phyloP scores from a whole-genome alignment of 2,329 filamentous ascomycete species.

The Paracamarosporium sp. region DNA sequence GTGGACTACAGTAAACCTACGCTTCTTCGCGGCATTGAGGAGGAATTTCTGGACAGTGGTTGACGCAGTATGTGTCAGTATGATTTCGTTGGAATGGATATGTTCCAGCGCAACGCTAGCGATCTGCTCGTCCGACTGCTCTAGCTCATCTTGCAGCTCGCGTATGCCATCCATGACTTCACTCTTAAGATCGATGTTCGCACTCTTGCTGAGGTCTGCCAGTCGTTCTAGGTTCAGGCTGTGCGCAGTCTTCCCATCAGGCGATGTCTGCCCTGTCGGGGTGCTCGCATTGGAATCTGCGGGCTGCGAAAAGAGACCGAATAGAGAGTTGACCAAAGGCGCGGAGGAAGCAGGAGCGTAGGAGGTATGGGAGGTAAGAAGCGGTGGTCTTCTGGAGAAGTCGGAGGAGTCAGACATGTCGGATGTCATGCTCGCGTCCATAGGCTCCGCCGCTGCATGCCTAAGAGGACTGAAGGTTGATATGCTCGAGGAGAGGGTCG shows the following conservation, averaged over 20 bases:
- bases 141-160: constrained; percentile 94
- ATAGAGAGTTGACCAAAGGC: constrained; percentile 74
- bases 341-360: constrained; percentile 63
- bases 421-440: constrained; percentile 37
- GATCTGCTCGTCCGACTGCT: constrained; percentile 92
- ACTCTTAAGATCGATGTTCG: constrained; percentile 75
- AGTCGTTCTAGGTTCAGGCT: constrained; percentile 47
- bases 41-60: constrained; percentile 89
- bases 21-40: constrained; percentile 82
- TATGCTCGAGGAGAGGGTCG: constrained; percentile 49
- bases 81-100: constrained; percentile 91
- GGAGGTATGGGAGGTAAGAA: constrained; percentile 68
- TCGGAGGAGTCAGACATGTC: constrained; percentile 45
- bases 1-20: constrained; percentile 90
- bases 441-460: constrained; percentile 48
- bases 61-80: constrained; percentile 87
- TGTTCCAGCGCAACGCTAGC: constrained; percentile 86
- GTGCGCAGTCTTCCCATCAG: constrained; percentile 51
- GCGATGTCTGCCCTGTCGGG: constrained; percentile 60
- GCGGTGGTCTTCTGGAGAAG: constrained; percentile 61
- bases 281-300: constrained; percentile 57
- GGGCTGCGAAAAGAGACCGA: constrained; percentile 83
- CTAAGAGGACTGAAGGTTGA: constrained; percentile 57
- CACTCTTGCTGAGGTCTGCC: constrained; percentile 44
- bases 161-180: constrained; percentile 94